A percentile compares a stretch with the other conserved stretches of the same genome.
These are phyloP conservation scores for Gnetum montanum DNA, from an alignment of 75 land plant species.

Conservation along the genomic window DNA sequence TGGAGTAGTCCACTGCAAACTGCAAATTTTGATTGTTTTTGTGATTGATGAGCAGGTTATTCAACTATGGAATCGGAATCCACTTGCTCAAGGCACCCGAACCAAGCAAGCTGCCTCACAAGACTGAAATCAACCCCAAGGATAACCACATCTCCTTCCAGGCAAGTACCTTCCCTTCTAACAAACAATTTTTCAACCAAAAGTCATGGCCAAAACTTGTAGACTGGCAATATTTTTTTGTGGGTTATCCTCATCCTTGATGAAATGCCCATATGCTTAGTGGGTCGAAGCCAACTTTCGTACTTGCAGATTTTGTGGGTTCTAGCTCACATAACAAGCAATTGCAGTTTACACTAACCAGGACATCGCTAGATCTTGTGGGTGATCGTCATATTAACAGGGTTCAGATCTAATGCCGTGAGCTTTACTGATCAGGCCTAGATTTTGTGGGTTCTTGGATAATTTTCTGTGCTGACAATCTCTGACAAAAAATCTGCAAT, in stretches of 20 bases:
- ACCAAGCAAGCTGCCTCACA: not conserved
- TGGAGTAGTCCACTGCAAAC: no score
- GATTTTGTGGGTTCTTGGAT: not conserved
- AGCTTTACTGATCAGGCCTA: not conserved
- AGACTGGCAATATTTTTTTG: no score
- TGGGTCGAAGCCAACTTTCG: no score
- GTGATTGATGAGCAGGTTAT: conserved; percentile 18
- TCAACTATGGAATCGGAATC: conserved; percentile 37
- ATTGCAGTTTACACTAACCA: no score
- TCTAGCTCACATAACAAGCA: no score
- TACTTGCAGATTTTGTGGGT: no score
- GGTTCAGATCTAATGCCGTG: not conserved
- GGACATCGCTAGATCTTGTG: no score
- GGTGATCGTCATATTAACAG: not conserved
- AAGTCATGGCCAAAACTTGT: no score
- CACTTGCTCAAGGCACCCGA: conserved; percentile 20
- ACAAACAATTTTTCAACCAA: not conserved
- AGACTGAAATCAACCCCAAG: conserved; percentile 23
- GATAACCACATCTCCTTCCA: conserved; percentile 45
- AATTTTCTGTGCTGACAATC: not conserved
- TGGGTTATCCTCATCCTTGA: no score
- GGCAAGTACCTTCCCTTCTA: not conserved
- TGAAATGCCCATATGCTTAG: no score
- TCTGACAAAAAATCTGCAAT: no score
- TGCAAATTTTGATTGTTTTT: not conserved